Evolutionary conservation across 495 filamentous ascomycete species (phyloP), one percentile per base, ranked within the genome.

Genomic region (Echria macrotheca): DNA sequence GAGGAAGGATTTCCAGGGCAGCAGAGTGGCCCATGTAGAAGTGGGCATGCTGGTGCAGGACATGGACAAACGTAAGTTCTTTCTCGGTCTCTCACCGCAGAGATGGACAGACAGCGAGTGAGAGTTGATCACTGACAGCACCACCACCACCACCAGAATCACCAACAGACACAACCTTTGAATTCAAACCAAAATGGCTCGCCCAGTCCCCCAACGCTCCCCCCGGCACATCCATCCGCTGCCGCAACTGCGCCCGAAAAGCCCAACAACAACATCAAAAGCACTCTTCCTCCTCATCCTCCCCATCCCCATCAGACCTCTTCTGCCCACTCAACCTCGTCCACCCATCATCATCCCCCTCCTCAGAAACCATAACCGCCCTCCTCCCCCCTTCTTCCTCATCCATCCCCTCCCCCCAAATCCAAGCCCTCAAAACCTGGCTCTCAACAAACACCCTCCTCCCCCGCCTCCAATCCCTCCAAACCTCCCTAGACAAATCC

Each of bases 141-240:
- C n/a, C n/a, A n/a, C n/a, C n/a, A n/a, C n/a, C n/a, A n/a, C n/a
- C n/a, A n/a, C n/a, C n/a, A n/a, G n/a, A 19, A 10, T 12, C 7
- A 10, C 18, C 54, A 9, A 65, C 55, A 15, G 70, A 78, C 15
- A 65, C 73, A 0, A 58, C 82, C 0, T 67, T 89, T 18, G 87
- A 98, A 64, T 81, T 97, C 56, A 98, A 98, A 59, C 89, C 91
- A 5, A 98, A 98, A 65, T 98, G 93, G 93, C 79, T 96, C 1
- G 61, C 75, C 5, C 91, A 91, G 54, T 93, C 87, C 0, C 88
- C 86, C 1, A 81, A 79, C 19, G 91, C 91, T 0, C 90, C 89
- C 1, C 5, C 55, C 0, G 54, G 66, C 4, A 76, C 86, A n/a
- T n/a, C n/a, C 12, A 75, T 60, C 17, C 74, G 90, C 19, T 98